phyloP scores from a whole-genome alignment of 495 filamentous ascomycete species.

The Amniculicola lignicola region DNA sequence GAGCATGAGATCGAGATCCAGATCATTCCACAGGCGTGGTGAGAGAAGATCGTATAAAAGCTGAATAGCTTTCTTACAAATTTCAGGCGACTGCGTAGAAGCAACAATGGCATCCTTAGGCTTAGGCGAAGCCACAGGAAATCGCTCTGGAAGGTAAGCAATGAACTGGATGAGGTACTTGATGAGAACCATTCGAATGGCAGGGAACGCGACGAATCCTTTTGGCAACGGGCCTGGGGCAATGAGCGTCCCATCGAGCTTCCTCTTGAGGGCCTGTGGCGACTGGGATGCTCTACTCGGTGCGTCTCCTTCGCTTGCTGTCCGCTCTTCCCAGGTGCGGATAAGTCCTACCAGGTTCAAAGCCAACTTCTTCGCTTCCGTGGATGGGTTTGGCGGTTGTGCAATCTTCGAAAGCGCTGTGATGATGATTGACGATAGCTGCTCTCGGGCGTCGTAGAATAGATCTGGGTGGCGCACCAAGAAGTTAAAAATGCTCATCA shows the following conservation, averaged over 20 bases:
- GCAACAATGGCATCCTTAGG: constrained; percentile 48
- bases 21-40: constrained; percentile 84
- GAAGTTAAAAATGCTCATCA: constrained; percentile 96
- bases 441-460: constrained; percentile 92
- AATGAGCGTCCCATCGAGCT: constrained; percentile 57
- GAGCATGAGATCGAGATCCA: constrained; percentile 80
- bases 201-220: constrained; percentile 39
- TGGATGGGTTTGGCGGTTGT: constrained; percentile 75
- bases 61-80: constrained; percentile 76
- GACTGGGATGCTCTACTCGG: constrained; percentile 57
- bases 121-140: constrained; percentile 66
- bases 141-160: constrained; percentile 79
- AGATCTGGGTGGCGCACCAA: constrained; percentile 86
- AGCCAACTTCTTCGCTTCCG: constrained; percentile 88
- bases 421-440: constrained; percentile 84
- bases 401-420: constrained; percentile 85
- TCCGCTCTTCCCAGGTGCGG: constrained; percentile 86
- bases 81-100: constrained; percentile 61
- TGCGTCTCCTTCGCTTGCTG: constrained; percentile 49
- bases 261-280: constrained; percentile 72
- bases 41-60: constrained; percentile 85
- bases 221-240: constrained; percentile 31
- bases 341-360: constrained; percentile 86
- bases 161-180: constrained; percentile 95
- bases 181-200: constrained; percentile 70